phyloP scores from a whole-genome alignment of 345 rosid species.

The Eucalyptus coolabah region DNA sequence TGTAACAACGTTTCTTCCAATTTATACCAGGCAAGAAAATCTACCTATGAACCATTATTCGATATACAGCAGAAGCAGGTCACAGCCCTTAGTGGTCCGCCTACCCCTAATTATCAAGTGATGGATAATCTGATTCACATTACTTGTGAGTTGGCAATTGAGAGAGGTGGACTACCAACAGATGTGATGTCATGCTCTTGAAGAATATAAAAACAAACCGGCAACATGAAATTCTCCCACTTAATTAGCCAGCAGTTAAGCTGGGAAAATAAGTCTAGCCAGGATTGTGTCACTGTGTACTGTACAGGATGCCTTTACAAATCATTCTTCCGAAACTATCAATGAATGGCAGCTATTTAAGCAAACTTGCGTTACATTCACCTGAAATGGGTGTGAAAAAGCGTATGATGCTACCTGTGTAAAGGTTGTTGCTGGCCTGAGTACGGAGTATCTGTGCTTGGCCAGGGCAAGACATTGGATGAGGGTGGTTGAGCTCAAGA shows the following conservation, averaged over 20 bases:
- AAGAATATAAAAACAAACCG: neutral
- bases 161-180: neutral
- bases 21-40: neutral
- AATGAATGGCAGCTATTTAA: neutral
- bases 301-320: neutral
- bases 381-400: neutral
- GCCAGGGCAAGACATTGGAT: neutral
- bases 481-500: neutral
- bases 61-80: neutral
- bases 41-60: neutral
- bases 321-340: neutral
- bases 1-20: neutral
- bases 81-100: neutral
- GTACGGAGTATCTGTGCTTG: neutral
- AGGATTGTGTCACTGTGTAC: neutral
- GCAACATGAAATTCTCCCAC: neutral
- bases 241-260: neutral
- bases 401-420: neutral
- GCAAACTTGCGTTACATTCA: neutral
- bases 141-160: neutral
- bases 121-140: neutral
- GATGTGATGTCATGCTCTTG: neutral
- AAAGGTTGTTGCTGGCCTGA: neutral
- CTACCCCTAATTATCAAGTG: neutral
- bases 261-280: neutral